Percentiles rank a stretch among this genome's conserved stretches.
These are phyloP conservation scores for Umbelopsis sp. DNA, from an alignment of 192 early-diverging fungal genomes.

Conservation along the genomic window DNA sequence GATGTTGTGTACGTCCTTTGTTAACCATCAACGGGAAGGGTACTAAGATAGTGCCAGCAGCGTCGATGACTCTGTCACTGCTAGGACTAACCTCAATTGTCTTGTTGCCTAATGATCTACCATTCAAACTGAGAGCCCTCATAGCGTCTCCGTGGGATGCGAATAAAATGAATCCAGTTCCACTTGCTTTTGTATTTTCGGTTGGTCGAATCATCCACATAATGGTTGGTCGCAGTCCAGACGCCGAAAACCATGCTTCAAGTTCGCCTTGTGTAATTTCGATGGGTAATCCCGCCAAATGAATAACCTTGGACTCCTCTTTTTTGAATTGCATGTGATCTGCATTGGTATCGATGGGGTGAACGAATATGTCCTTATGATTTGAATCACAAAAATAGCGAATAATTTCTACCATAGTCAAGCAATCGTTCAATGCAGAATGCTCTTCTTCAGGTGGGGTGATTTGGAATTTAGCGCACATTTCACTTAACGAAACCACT, in stretches of 20 bases:
- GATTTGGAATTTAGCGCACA: constrained; percentile 61
- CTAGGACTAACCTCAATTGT: constrained; percentile 67
- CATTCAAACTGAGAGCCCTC: constrained; percentile 62
- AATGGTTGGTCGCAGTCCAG: constrained; percentile 53
- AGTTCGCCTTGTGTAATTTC: constrained; percentile 64
- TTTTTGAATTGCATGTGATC: constrained; percentile 66
- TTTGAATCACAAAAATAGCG: constrained; percentile 51
- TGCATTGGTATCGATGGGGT: constrained; percentile 66
- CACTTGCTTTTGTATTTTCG: constrained; percentile 62
- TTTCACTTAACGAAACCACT: constrained; percentile 55
- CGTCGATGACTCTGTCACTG: constrained; percentile 61
- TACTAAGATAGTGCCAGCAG: constrained; percentile 52
- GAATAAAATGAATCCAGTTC: constrained; percentile 67
- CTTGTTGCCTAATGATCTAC: constrained; percentile 59
- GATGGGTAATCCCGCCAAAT: constrained; percentile 63
- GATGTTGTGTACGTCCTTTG: constrained; percentile 41
- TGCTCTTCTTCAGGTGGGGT: constrained; percentile 49
- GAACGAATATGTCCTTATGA: constrained; percentile 58
- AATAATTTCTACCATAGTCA: constrained; percentile 65
- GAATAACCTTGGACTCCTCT: constrained; percentile 64
- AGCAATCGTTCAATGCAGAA: constrained; percentile 61
- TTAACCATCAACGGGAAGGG: constrained; percentile 53
- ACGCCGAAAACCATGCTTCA: constrained; percentile 60
- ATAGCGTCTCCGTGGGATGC: constrained; percentile 69
- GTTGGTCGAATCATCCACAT: constrained; percentile 65